Percentiles rank a stretch among this genome's conserved stretches.
These are phyloP conservation scores for Xylaria sp. DNA, from an alignment of 2,329 filamentous ascomycete species.

Conservation along the genomic window DNA sequence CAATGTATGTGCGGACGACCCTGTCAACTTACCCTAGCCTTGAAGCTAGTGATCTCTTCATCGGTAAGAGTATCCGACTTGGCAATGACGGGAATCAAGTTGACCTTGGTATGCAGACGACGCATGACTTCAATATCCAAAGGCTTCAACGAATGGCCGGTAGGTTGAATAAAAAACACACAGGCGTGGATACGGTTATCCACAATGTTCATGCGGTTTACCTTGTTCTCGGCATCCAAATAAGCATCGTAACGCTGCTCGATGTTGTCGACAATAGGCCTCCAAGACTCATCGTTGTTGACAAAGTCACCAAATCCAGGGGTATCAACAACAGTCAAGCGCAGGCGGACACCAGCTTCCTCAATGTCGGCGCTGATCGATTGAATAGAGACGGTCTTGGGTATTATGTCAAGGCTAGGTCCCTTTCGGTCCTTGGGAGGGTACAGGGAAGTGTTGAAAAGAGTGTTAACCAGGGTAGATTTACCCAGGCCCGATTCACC, in stretches of 20 bases:
- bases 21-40: slow-evolving; percentile 81
- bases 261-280: slow-evolving; percentile 99
- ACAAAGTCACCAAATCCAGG: slow-evolving; percentile 99
- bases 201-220: slow-evolving; percentile 99
- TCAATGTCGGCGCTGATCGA: slow-evolving; percentile 97
- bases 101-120: slow-evolving; percentile 99
- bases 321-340: slow-evolving; percentile 96
- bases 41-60: slow-evolving; percentile 94
- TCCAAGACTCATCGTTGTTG: slow-evolving; percentile 99
- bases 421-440: slow-evolving; percentile 98
- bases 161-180: slow-evolving; percentile 99
- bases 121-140: slow-evolving; percentile 99
- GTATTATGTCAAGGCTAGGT: slow-evolving; percentile 96
- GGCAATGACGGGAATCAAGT: slow-evolving; percentile 98
- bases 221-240: slow-evolving; percentile 99
- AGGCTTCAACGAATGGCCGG: slow-evolving; percentile 97
- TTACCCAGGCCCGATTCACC: slow-evolving; percentile 99
- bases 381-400: slow-evolving; percentile 96
- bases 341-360: slow-evolving; percentile 96
- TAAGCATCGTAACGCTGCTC: slow-evolving; percentile 99
- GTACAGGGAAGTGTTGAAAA: slow-evolving; percentile 99
- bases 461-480: slow-evolving; percentile 97
- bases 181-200: slow-evolving; percentile 99
- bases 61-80: slow-evolving; percentile 98
- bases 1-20: background rate